Conservation (phyloP, 495 filamentous ascomycete species). For the Haplographium delicatum region DNA sequence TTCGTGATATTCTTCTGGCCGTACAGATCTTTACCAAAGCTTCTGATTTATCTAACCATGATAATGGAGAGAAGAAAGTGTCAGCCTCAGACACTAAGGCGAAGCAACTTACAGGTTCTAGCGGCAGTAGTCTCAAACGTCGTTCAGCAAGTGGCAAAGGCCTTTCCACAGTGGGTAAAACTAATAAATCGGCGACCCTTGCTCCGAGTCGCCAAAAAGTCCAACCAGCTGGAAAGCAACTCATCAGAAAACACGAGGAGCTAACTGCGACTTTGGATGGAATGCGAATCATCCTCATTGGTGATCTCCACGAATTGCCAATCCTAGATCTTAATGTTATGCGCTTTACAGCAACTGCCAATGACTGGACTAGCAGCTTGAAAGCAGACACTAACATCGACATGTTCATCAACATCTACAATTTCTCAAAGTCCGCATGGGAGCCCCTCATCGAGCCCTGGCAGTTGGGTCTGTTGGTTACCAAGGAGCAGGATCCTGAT, state of each 20-base stretch:
- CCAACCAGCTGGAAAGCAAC: constrained; percentile 26
- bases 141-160: constrained; percentile 61
- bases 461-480: constrained; percentile 87
- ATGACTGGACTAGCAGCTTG: constrained; percentile 86
- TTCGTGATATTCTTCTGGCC: constrained; percentile 90
- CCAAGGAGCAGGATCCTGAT: constrained; percentile 69
- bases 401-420: constrained; percentile 93
- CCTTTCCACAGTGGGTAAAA: constrained; percentile 51
- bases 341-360: constrained; percentile 73
- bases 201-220: not conserved
- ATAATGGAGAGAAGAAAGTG: constrained; percentile 32
- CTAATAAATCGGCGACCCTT: constrained; percentile 18
- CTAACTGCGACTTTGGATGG: constrained; percentile 79
- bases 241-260: constrained; percentile 59
- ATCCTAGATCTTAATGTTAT: constrained; percentile 93
- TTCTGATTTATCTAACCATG: constrained; percentile 70
- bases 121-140: constrained; percentile 41
- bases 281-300: constrained; percentile 89
- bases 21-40: constrained; percentile 91
- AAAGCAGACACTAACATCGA: constrained; percentile 85
- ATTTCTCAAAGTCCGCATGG: constrained; percentile 98
- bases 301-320: constrained; percentile 90
- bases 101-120: constrained; percentile 55
- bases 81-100: constrained; percentile 49
- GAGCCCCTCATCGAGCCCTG: constrained; percentile 95